Base-by-base conservation (phyloP, 2,329 filamentous ascomycete genomes). In the Xylariaceae sp. region DNA sequence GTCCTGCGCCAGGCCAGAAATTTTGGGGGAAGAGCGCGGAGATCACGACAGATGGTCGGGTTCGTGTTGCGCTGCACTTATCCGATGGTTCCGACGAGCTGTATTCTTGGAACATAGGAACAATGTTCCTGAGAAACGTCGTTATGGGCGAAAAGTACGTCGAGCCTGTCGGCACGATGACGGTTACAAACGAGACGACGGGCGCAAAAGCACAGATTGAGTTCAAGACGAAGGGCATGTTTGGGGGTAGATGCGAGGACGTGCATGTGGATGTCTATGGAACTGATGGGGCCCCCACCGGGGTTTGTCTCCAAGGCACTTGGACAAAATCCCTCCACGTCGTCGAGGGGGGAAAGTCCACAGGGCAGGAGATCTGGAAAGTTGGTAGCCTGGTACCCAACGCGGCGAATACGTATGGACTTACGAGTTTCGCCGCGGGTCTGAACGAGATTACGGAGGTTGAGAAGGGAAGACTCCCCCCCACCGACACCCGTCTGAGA, bases 21-120 rank as follows among this genome's bases (percentile, higher is more conserved):
- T 99, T 99, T 75, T 97, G 94, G 94, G 94, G 94, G 50, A 97
- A 97, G 75, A 93, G 88, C 49, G 90, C 90, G 2, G 94, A 99
- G 71, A 84, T 99, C 56, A 94, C 89, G 55, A 97, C 91, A 0
- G 93, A 97, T 49, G 94, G 94, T 2, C 88, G 90, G 22, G 86
- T 90, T 3, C 83, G 92, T 45, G 78, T 97, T 38, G 83, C 86
- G 38, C 75, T 99, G 28, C 86, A 80, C 22, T 67, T 86, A 45
- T 60, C 77, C 0, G 81, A 94, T 66, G 79, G 81, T 2, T 81
- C 76, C 1, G 88, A 90, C 49, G 93, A 97, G 67, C 80, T 84
- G 55, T 99, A 93, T 73, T 92, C 86, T 61, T 99, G 91, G 90
- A 87, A 82, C 42, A 80, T 90, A 16, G 90, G 93, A 1, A 96